Conservation (phyloP, 129 eudicot species). For the Arctium minus region DNA sequence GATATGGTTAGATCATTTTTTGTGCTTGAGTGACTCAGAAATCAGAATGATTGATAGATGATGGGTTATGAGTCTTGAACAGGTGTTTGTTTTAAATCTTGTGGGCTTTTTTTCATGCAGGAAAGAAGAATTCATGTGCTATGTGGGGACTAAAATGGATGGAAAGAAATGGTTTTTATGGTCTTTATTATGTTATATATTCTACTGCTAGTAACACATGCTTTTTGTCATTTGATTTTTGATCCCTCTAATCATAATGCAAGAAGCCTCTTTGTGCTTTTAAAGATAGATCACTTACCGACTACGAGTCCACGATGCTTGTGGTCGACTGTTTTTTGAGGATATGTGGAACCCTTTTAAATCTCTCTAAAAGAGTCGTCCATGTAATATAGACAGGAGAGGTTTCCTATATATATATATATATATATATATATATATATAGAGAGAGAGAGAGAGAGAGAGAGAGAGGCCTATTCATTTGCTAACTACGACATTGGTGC, state of each 20-base stretch:
- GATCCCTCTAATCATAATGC: not conserved
- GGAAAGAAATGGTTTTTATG: not conserved
- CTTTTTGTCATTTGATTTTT: conserved; percentile 7
- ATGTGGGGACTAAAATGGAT: conserved; percentile 15
- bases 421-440: no score
- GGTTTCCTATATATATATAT: no score
- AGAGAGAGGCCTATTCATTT: no score
- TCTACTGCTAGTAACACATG: conserved; percentile 32
- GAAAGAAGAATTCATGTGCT: conserved; percentile 6
- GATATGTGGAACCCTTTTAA: no score
- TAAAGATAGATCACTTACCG: not conserved
- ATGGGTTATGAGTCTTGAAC: not conserved
- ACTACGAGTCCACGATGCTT: not conserved
- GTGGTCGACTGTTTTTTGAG: not conserved
- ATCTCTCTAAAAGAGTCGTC: no score
- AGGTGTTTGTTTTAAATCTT: not conserved
- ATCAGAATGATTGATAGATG: conserved; percentile 4
- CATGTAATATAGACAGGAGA: no score
- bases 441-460: no score
- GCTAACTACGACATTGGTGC: no score
- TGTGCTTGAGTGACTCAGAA: not conserved
- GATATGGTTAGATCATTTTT: not conserved
- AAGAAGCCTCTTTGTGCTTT: not conserved
- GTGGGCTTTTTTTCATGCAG: not conserved
- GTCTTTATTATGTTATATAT: conserved; percentile 4